phyloP scores from a whole-genome alignment of 2,329 filamentous ascomycete genomes.

The Arachnopeziza araneosa region DNA sequence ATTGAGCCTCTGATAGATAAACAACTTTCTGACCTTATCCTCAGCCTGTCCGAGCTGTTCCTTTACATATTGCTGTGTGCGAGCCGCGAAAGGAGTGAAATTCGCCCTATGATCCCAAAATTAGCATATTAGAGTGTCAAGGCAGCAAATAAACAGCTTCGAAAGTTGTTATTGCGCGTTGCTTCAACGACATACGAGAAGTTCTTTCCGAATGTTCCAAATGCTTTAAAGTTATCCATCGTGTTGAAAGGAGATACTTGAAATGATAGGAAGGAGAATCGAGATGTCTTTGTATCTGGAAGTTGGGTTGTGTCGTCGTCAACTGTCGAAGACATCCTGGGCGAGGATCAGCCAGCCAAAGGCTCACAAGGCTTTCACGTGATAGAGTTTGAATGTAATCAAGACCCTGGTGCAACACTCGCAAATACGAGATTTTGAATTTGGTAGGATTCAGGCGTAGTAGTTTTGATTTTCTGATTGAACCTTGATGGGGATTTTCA shows the following conservation, averaged over 20 bases:
- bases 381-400: not conserved
- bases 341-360: not conserved
- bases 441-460: too few relatives aligned
- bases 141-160: slow-evolving; percentile 11
- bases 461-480: too few relatives aligned
- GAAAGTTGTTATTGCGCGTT: slow-evolving; percentile 7
- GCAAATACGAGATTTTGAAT: not conserved
- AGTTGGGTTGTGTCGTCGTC: not conserved
- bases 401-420: not conserved
- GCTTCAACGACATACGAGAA: slow-evolving; percentile 48
- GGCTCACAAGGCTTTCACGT: slow-evolving; percentile 1
- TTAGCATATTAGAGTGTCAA: slow-evolving; percentile 24
- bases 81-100: slow-evolving; percentile 87
- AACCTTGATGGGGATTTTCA: too few relatives aligned
- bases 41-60: slow-evolving; percentile 93
- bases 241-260: slow-evolving; percentile 1
- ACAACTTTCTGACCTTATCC: slow-evolving; percentile 63
- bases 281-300: not conserved
- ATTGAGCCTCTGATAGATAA: not conserved
- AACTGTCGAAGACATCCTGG: not conserved
- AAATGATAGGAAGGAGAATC: not conserved
- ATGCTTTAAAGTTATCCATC: slow-evolving; percentile 66
- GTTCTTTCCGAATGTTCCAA: slow-evolving; percentile 66
- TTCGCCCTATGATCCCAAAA: slow-evolving; percentile 61
- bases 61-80: slow-evolving; percentile 96